Evolutionary conservation across 495 filamentous ascomycete species (phyloP).

Genomic region (Aspergillus carlsbadensis): DNA sequence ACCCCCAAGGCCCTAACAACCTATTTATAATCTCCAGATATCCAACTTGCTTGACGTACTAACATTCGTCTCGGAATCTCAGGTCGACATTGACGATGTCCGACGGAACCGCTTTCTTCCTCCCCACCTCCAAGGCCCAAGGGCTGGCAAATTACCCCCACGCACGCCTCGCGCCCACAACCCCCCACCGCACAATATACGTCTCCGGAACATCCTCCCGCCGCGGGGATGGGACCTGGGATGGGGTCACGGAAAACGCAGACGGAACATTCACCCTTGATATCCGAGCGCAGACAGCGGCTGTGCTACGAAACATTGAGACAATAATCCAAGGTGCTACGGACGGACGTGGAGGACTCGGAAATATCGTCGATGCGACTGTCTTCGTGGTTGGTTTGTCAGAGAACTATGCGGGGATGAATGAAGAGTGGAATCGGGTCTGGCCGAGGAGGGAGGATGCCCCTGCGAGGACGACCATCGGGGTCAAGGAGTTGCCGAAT

Average conservation of each 20-base stretch:
- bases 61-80: too few species aligned
- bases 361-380: constrained; percentile 32
- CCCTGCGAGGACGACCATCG: constrained; percentile 22
- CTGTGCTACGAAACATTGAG: constrained; percentile 32
- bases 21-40: not conserved
- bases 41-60: too few species aligned
- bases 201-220: constrained; percentile 31
- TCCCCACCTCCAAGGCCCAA: constrained; percentile 25
- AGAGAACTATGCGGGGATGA: constrained; percentile 32
- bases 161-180: constrained; percentile 24
- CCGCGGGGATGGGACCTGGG: constrained; percentile 5
- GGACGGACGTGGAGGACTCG: constrained; percentile 9
- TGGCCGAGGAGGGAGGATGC: constrained; percentile 30
- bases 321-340: constrained; percentile 31
- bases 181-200: constrained; percentile 26
- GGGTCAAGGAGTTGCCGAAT: constrained; percentile 34
- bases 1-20: too few species aligned
- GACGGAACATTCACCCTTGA: constrained; percentile 28
- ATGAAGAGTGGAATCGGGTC: constrained; percentile 35
- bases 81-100: constrained; percentile 16
- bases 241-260: constrained; percentile 25
- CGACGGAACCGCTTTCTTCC: constrained; percentile 30
- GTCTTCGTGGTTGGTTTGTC: constrained; percentile 33
- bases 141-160: constrained; percentile 36
- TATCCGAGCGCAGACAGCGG: constrained; percentile 33